These are phyloP conservation scores for Coprinopsis strossmayeri DNA, from an alignment of 768 basidiomycete species.

Conservation along the genomic window DNA sequence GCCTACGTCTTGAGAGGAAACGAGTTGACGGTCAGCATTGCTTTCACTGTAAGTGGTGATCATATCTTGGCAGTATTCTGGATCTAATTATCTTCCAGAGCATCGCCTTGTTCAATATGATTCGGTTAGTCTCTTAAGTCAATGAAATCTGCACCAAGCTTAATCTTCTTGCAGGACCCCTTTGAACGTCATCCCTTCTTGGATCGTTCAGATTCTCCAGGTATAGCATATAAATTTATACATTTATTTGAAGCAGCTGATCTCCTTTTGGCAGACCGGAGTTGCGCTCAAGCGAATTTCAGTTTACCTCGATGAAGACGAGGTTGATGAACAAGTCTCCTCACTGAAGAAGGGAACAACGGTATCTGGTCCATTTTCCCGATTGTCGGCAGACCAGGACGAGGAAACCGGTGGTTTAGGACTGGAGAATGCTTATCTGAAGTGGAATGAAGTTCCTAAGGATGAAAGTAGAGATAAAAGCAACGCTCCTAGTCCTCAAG, in stretches of 20 bases:
- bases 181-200: constrained; percentile 73
- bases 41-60: constrained; percentile 63
- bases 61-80: background rate
- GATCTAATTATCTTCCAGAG: constrained; percentile 31
- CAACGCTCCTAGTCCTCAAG: constrained; percentile 10
- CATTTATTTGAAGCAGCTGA: background rate
- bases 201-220: constrained; percentile 73
- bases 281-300: constrained; percentile 66
- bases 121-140: constrained; percentile 40
- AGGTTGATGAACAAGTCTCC: constrained; percentile 62
- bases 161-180: constrained; percentile 38
- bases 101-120: constrained; percentile 81
- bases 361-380: constrained; percentile 12
- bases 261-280: constrained; percentile 31
- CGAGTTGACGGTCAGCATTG: constrained; percentile 68
- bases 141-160: background rate
- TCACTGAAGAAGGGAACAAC: constrained; percentile 41
- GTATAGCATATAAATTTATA: constrained; percentile 16
- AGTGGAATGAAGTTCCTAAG: constrained; percentile 51
- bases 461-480: constrained; percentile 20
- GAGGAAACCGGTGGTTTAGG: constrained; percentile 40
- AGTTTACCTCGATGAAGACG: constrained; percentile 62
- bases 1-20: constrained; percentile 67
- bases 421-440: constrained; percentile 51
- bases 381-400: constrained; percentile 15